A percentile compares a stretch with the other conserved stretches of the same genome.
phyloP scores from a whole-genome alignment of 192 early-diverging fungal species.

The Dissophora ornata region DNA sequence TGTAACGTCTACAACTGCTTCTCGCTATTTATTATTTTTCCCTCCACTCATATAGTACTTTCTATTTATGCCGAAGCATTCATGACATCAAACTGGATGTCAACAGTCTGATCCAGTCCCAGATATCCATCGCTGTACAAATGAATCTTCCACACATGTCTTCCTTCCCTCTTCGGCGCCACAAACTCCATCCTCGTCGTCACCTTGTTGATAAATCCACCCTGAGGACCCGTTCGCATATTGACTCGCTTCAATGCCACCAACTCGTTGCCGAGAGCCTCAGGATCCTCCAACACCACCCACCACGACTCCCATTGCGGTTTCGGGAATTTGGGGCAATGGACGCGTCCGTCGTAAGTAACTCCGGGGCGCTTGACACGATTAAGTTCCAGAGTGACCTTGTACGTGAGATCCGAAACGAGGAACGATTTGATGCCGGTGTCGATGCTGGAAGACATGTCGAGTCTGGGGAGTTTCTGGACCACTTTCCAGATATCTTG shows the following conservation, averaged over 20 bases:
- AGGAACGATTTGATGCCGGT: constrained; percentile 61
- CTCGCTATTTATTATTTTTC: too few relatives aligned
- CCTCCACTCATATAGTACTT: too few relatives aligned
- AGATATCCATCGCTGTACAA: constrained; percentile 85
- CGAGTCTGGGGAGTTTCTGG: constrained; percentile 56
- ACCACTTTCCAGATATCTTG: constrained; percentile 62
- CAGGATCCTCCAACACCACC: constrained; percentile 80
- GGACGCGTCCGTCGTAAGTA: constrained; percentile 67
- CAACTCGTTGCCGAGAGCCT: constrained; percentile 72
- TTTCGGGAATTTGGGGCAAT: constrained; percentile 90
- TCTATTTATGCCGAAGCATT: neutral
- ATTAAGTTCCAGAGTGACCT: constrained; percentile 27
- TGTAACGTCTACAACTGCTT: constrained; percentile 4
- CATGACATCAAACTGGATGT: constrained; percentile 59
- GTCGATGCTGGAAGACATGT: constrained; percentile 56
- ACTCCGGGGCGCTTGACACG: constrained; percentile 15
- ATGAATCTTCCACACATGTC: constrained; percentile 67
- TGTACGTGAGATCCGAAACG: constrained; percentile 35
- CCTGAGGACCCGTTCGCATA: constrained; percentile 66
- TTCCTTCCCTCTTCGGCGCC: constrained; percentile 70
- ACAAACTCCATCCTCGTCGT: constrained; percentile 67
- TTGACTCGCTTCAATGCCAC: constrained; percentile 84
- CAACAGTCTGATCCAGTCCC: constrained; percentile 74
- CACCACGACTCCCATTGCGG: constrained; percentile 96
- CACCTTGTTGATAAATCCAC: constrained; percentile 53